phyloP scores from a whole-genome alignment of 208 protist genomes.

The Lotmaria passim region DNA sequence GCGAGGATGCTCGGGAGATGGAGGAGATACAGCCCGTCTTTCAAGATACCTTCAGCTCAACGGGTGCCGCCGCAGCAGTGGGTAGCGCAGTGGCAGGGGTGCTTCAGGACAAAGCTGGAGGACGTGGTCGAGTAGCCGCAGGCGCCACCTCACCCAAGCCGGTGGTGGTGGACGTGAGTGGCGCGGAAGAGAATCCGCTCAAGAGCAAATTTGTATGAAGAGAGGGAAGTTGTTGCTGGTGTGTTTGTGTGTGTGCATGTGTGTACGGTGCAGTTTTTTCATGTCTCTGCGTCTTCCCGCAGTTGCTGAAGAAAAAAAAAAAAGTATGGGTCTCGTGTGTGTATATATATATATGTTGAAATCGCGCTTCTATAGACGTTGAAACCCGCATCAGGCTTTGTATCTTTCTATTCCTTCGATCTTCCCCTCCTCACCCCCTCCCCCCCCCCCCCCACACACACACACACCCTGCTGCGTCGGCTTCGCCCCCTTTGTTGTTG shows the following conservation, averaged over 20 bases:
- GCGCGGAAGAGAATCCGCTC: not conserved
- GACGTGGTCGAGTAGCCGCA: not conserved
- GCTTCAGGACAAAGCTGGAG: slow-evolving; percentile 2
- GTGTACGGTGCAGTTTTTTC: too few relatives aligned
- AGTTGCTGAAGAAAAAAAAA: too few relatives aligned
- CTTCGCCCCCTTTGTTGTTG: too few relatives aligned
- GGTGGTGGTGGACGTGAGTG: slow-evolving; percentile 19
- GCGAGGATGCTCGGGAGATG: slow-evolving; percentile 22
- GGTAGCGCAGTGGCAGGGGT: not conserved
- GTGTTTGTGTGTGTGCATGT: slow-evolving; percentile 5
- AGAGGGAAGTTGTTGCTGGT: not conserved
- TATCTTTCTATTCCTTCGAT: too few relatives aligned
- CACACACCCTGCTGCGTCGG: too few relatives aligned
- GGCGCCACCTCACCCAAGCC: slow-evolving; percentile 1
- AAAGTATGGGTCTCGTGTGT: too few relatives aligned
- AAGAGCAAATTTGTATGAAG: slow-evolving; percentile 29
- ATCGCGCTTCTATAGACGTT: too few relatives aligned
- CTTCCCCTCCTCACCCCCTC: too few relatives aligned
- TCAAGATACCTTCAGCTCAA: slow-evolving; percentile 1
- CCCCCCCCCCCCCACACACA: too few relatives aligned
- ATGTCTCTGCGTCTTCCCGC: too few relatives aligned
- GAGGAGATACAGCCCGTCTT: slow-evolving; percentile 13
- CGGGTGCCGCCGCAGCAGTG: not conserved
- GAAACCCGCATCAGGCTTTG: too few relatives aligned
- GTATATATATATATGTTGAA: too few relatives aligned